These are phyloP conservation scores for Teratosphaeria zuluensis DNA, from an alignment of 2,329 filamentous ascomycete genomes.

Conservation along the genomic window DNA sequence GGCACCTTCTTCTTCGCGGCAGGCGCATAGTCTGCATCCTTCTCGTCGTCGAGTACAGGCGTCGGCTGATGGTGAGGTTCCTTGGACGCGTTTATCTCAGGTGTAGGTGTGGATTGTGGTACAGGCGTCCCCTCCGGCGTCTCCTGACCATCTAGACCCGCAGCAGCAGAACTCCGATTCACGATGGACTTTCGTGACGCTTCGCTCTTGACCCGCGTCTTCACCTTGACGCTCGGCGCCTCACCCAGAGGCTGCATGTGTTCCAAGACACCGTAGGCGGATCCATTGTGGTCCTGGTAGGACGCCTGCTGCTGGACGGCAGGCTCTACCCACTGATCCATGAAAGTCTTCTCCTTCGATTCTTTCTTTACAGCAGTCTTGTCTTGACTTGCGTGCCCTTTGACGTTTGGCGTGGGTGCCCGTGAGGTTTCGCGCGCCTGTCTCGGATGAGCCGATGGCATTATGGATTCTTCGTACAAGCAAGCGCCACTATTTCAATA, in stretches of 20 bases:
- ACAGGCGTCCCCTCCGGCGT: slow-evolving; percentile 38
- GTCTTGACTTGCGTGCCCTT: slow-evolving; percentile 17
- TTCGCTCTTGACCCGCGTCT: slow-evolving; percentile 43
- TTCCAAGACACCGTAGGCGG: slow-evolving; percentile 61
- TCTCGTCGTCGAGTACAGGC: slow-evolving; percentile 33
- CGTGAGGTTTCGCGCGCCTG: not conserved
- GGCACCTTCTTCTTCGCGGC: slow-evolving; percentile 23
- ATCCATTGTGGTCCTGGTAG: slow-evolving; percentile 67
- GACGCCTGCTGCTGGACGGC: slow-evolving; percentile 51
- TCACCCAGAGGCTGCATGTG: slow-evolving; percentile 76
- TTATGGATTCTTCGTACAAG: not conserved
- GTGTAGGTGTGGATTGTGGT: slow-evolving; percentile 23
- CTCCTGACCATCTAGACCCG: slow-evolving; percentile 31
- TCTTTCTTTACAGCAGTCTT: slow-evolving; percentile 31
- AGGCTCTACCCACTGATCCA: slow-evolving; percentile 44
- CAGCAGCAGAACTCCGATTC: slow-evolving; percentile 32
- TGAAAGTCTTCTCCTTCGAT: slow-evolving; percentile 26
- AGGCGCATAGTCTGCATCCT: slow-evolving; percentile 37
- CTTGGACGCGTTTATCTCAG: slow-evolving; percentile 25
- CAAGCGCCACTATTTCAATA: slow-evolving; percentile 5
- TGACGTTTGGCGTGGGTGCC: not conserved
- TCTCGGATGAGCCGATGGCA: slow-evolving; percentile 4
- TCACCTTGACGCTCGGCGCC: slow-evolving; percentile 54
- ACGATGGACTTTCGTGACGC: slow-evolving; percentile 31
- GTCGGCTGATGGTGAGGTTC: slow-evolving; percentile 16